phyloP scores from a whole-genome alignment of 2,329 filamentous ascomycete species.

The Fusarium buxicola region DNA sequence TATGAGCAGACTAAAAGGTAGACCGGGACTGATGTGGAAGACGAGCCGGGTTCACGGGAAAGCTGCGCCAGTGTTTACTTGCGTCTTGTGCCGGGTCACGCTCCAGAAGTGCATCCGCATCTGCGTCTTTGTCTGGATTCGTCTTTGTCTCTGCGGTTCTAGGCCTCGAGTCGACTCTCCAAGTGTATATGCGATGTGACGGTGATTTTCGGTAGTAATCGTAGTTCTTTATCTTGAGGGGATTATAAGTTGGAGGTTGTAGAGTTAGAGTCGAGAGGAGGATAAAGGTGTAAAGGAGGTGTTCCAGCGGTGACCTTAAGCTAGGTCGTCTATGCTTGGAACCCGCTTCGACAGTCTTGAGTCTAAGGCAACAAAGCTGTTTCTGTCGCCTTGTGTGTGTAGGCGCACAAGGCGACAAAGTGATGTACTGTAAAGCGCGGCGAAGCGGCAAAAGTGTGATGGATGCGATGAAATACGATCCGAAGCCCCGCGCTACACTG shows the following conservation, averaged over 20 bases:
- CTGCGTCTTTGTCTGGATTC: slow-evolving; percentile 28
- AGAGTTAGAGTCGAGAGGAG: neutral
- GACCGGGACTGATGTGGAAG: slow-evolving; percentile 23
- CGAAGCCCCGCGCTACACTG: slow-evolving; percentile 36
- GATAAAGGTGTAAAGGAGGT: slow-evolving; percentile 22
- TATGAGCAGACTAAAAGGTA: slow-evolving; percentile 20
- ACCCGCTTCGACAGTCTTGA: slow-evolving; percentile 19
- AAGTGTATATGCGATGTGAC: slow-evolving; percentile 18
- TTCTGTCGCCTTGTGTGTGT: slow-evolving; percentile 35
- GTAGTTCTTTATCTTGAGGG: slow-evolving; percentile 5
- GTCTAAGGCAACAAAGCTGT: slow-evolving; percentile 31
- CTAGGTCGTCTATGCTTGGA: slow-evolving; percentile 14
- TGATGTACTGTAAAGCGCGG: slow-evolving; percentile 22
- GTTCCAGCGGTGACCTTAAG: slow-evolving; percentile 13
- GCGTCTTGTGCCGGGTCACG: slow-evolving; percentile 32
- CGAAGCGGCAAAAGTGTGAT: slow-evolving; percentile 11
- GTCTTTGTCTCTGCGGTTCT: slow-evolving; percentile 17
- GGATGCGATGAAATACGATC: slow-evolving; percentile 34
- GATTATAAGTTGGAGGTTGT: slow-evolving; percentile 2
- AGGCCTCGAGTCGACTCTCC: slow-evolving; percentile 13
- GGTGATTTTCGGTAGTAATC: slow-evolving; percentile 14
- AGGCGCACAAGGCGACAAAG: slow-evolving; percentile 21
- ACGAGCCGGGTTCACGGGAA: slow-evolving; percentile 27
- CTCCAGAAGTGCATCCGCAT: slow-evolving; percentile 24
- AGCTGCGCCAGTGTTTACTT: slow-evolving; percentile 35